Percentiles rank a stretch among this genome's conserved stretches.
These are phyloP conservation scores for Emmonsiellopsis sp. DNA, from an alignment of 2,329 filamentous ascomycete genomes.

Conservation along the genomic window DNA sequence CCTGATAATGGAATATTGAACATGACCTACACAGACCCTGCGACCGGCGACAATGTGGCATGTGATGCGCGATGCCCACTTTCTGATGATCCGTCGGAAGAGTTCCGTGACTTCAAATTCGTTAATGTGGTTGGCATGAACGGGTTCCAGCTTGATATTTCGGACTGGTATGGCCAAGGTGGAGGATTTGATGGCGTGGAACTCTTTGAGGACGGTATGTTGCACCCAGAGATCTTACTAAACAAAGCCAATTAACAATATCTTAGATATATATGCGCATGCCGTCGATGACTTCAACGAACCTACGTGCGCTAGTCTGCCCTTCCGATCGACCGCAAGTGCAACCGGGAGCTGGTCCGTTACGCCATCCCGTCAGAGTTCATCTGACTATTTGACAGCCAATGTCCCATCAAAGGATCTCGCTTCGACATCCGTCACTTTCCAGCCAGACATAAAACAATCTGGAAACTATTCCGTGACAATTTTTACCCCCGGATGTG, in stretches of 20 bases:
- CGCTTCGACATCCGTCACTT: conserved; percentile 60
- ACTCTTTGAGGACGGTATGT: conserved; percentile 63
- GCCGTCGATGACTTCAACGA: conserved; percentile 85
- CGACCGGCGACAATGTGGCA: conserved; percentile 53
- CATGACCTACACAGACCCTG: conserved; percentile 74
- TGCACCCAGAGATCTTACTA: conserved; percentile 1
- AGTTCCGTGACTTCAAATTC: conserved; percentile 84
- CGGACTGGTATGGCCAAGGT: conserved; percentile 75
- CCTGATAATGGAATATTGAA: conserved; percentile 93
- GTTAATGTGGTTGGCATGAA: conserved; percentile 84
- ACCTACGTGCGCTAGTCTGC: conserved; percentile 61
- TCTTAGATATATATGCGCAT: conserved; percentile 64
- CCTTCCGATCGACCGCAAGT: conserved; percentile 57
- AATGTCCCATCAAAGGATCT: conserved; percentile 49
- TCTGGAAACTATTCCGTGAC: conserved; percentile 87
- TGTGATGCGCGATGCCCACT: conserved; percentile 85
- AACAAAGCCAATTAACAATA: neutral
- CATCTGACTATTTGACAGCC: conserved; percentile 63
- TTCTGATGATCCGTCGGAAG: conserved; percentile 54
- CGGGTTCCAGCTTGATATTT: conserved; percentile 74
- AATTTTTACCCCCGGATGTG: conserved; percentile 86
- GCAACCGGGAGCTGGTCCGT: conserved; percentile 64
- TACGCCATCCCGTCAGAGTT: conserved; percentile 58
- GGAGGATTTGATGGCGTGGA: conserved; percentile 80
- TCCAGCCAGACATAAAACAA: conserved; percentile 74